Percentiles rank a stretch among this genome's conserved stretches.
Evolutionary conservation across 768 basidiomycete genomes (phyloP).

Genomic region (Phlebiopsis gigantea): DNA sequence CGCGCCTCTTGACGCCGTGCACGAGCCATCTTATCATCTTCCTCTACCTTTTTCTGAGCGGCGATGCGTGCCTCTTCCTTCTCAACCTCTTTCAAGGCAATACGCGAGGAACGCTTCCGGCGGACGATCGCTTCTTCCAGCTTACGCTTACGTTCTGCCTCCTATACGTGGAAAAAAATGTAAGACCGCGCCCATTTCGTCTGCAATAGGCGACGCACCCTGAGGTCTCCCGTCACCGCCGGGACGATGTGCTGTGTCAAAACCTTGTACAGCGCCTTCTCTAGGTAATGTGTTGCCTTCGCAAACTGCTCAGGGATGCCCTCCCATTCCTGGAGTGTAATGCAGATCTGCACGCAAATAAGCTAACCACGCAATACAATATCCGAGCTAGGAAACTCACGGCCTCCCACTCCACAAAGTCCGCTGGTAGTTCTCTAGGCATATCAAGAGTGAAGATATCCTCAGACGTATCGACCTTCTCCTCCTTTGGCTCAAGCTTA

Average conservation of each 20-base stretch:
- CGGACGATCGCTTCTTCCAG: constrained; percentile 74
- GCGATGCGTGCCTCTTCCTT: constrained; percentile 65
- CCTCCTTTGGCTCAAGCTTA: constrained; percentile 19
- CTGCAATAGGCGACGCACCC: constrained; percentile 35
- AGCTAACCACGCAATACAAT: neutral
- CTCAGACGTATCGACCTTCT: constrained; percentile 8
- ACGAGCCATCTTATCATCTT: constrained; percentile 62
- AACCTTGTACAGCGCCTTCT: constrained; percentile 71
- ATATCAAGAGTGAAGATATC: neutral
- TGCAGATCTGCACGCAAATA: constrained; percentile 56
- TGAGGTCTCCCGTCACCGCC: constrained; percentile 58
- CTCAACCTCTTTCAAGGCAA: constrained; percentile 77
- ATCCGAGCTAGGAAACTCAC: constrained; percentile 36
- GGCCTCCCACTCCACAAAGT: constrained; percentile 89
- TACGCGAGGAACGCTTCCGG: constrained; percentile 87
- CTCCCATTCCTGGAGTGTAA: constrained; percentile 83
- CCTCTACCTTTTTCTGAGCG: constrained; percentile 57
- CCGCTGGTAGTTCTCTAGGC: constrained; percentile 31
- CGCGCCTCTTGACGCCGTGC: constrained; percentile 43
- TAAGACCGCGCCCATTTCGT: neutral
- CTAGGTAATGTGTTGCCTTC: constrained; percentile 70
- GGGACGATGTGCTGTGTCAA: constrained; percentile 67
- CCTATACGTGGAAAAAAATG: constrained; percentile 34
- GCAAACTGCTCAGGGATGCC: constrained; percentile 70
- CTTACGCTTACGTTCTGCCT: constrained; percentile 53